phyloP scores from a whole-genome alignment of 192 early-diverging fungal species.

The Gaertneriomyces sp. region DNA sequence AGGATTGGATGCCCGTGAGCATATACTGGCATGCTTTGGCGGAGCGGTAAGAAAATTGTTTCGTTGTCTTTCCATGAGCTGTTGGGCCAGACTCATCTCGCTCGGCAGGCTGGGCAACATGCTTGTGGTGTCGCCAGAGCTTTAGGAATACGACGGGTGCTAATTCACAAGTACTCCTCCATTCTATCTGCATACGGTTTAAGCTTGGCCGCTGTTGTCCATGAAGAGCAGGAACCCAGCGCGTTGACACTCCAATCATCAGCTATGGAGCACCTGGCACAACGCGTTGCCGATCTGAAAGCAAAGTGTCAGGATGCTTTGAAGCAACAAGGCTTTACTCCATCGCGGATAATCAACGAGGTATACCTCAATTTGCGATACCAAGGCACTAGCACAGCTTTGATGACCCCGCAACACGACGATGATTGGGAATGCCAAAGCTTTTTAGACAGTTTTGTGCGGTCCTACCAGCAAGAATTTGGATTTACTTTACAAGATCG shows the following conservation, averaged over 20 bases:
- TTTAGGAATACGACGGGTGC: slow-evolving; percentile 79
- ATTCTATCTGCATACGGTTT: slow-evolving; percentile 95
- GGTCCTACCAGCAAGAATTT: slow-evolving; percentile 86
- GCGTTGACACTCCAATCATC: background rate
- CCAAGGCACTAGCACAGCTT: slow-evolving; percentile 84
- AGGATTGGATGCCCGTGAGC: slow-evolving; percentile 80
- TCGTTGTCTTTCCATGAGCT: background rate
- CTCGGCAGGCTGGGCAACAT: slow-evolving; percentile 81
- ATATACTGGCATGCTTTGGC: slow-evolving; percentile 88
- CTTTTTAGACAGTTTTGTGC: slow-evolving; percentile 64
- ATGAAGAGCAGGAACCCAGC: slow-evolving; percentile 82
- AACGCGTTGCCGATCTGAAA: slow-evolving; percentile 51
- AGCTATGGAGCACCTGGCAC: slow-evolving; percentile 42
- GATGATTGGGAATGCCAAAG: slow-evolving; percentile 49
- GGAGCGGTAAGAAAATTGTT: slow-evolving; percentile 55
- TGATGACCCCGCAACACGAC: slow-evolving; percentile 71
- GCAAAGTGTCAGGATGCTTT: slow-evolving; percentile 51
- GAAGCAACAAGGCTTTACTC: slow-evolving; percentile 65
- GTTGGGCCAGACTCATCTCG: background rate
- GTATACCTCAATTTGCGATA: slow-evolving; percentile 87
- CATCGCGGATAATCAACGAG: slow-evolving; percentile 51
- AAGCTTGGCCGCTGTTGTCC: slow-evolving; percentile 83
- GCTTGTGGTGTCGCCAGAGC: slow-evolving; percentile 88
- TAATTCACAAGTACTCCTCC: slow-evolving; percentile 84
- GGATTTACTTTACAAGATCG: slow-evolving; percentile 87